These are phyloP conservation scores for Inga oerstediana DNA, from an alignment of 306 rosid species.

Conservation along the genomic window DNA sequence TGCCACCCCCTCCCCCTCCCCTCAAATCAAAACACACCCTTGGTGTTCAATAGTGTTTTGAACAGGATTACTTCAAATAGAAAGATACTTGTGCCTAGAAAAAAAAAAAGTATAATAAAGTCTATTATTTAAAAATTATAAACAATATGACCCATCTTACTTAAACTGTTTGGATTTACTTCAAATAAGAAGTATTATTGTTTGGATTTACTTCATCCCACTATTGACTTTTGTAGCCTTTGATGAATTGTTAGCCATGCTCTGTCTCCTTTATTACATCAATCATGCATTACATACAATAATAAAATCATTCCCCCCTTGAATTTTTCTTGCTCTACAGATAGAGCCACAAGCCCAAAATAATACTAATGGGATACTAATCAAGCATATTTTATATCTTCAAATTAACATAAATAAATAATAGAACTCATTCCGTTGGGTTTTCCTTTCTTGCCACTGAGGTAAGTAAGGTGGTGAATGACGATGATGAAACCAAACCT, in stretches of 20 bases:
- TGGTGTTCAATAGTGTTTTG: too few species aligned
- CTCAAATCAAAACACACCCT: too few species aligned
- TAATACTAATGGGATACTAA: neutral
- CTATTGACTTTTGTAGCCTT: neutral
- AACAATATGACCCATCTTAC: neutral
- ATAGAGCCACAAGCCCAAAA: neutral
- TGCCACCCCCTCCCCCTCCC: too few species aligned
- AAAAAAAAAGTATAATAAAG: neutral
- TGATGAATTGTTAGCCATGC: neutral
- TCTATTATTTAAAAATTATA: neutral
- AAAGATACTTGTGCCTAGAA: too few species aligned
- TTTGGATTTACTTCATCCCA: constrained; percentile 2
- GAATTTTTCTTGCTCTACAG: neutral
- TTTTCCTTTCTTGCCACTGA: neutral
- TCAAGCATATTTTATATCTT: neutral
- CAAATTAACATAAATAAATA: neutral
- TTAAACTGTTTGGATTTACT: neutral
- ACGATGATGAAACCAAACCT: neutral
- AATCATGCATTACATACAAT: neutral
- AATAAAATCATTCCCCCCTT: neutral
- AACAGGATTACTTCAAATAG: too few species aligned
- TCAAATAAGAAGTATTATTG: too few species aligned
- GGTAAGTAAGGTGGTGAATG: neutral
- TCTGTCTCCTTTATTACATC: neutral
- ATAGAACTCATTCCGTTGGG: neutral